Base-by-base conservation (phyloP, 257 asterid species). In the Salvia splendens region DNA sequence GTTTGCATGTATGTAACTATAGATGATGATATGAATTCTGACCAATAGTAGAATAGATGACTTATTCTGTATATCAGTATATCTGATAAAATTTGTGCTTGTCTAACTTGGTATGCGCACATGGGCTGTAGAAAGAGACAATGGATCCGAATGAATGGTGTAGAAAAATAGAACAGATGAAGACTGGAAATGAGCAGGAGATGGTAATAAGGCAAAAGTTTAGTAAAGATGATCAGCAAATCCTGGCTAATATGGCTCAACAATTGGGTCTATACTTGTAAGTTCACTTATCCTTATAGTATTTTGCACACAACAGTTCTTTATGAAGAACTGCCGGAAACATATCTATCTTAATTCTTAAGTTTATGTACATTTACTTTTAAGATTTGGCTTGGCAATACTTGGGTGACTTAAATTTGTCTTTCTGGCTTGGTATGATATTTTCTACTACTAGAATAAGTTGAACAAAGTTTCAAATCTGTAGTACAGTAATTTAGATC, bases 61-160 rank as follows among this genome's bases (percentile, higher is more conserved):
- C 12, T 41, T 20, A 9, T 24, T 24, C 30, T 24, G 30, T 42
- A 24, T 42, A 52, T 55, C 54, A 0, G 1, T 17, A 5, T 53
- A 58, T 45, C 33, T 51, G 61, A 58, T 36, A 36, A 55, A 41
- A 20, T 8, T 38, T 68, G 6, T 70, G 46, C 45, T 28, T 2
- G 61, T 63, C 62, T 72, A 10, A 12, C 64, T 62, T 71, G 51
- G 53, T 50, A n/a, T 35, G 42, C 32, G 16, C 24, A 17, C 6
- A 33, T 76, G 56, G 63, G 70, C 38, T 77, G 78, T 79, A 93
- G 97, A 73, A 82, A 75, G 99, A 88, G 83, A 76, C 73, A 68
- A 82, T 93, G 94, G 86, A 90, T 78, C 89, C 80, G 70, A 83
- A 80, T 74, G 97, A 93, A 78, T 93, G 99, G 99, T 84, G 87